Conservation (phyloP, 2,329 filamentous ascomycete species). For the Dactylonectria estremocensis region DNA sequence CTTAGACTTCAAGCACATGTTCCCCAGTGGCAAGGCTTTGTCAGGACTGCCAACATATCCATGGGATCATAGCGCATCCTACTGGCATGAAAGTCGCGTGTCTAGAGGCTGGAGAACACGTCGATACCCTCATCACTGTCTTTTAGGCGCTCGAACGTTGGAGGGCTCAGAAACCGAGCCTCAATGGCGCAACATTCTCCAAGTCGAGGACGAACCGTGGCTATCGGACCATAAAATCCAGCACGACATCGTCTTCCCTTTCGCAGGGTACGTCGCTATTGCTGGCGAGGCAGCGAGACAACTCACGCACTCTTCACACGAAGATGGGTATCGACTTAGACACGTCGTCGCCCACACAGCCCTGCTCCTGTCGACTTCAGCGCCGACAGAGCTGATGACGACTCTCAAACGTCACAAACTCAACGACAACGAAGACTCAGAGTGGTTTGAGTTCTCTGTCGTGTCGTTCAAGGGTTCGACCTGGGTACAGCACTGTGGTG, state of each 20-base stretch:
- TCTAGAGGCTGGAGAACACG: slow-evolving; percentile 49
- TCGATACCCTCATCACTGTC: slow-evolving; percentile 53
- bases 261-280: slow-evolving; percentile 56
- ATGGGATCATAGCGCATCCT: slow-evolving; percentile 56
- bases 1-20: slow-evolving; percentile 1
- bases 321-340: slow-evolving; percentile 40
- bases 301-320: background rate
- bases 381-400: slow-evolving; percentile 26
- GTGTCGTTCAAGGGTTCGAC: slow-evolving; percentile 23
- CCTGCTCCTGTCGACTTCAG: slow-evolving; percentile 45
- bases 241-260: slow-evolving; percentile 42
- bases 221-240: slow-evolving; percentile 56
- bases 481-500: slow-evolving; percentile 34
- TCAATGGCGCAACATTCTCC: slow-evolving; percentile 47
- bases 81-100: slow-evolving; percentile 54
- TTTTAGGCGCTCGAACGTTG: slow-evolving; percentile 53
- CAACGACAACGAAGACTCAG: slow-evolving; percentile 27
- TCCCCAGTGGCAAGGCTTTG: slow-evolving; percentile 43
- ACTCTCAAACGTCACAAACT: slow-evolving; percentile 15
- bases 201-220: slow-evolving; percentile 53
- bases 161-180: slow-evolving; percentile 43
- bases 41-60: slow-evolving; percentile 55
- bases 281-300: slow-evolving; percentile 56
- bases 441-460: slow-evolving; percentile 32
- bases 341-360: slow-evolving; percentile 48